These are phyloP conservation scores for Phyllosticta paracitricarpa DNA, from an alignment of 2,329 filamentous ascomycete species.

Conservation along the genomic window DNA sequence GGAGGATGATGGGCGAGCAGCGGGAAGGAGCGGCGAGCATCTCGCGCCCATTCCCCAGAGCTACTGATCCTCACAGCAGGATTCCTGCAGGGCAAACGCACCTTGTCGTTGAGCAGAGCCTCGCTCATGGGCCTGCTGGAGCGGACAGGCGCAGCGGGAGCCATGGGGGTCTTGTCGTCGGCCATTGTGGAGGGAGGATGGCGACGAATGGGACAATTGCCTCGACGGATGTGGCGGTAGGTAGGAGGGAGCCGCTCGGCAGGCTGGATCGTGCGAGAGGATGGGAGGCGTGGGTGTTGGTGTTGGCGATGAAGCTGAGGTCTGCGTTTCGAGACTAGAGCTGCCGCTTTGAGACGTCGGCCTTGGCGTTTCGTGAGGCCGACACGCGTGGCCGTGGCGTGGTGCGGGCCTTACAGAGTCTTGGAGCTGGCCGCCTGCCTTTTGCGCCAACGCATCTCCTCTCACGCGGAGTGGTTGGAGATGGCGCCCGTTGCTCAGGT, in stretches of 20 bases:
- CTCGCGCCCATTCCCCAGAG: not conserved
- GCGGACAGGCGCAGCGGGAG: slow-evolving; percentile 57
- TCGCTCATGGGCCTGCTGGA: slow-evolving; percentile 80
- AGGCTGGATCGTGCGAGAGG: not conserved
- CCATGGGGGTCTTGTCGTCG: slow-evolving; percentile 42
- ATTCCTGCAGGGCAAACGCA: slow-evolving; percentile 33
- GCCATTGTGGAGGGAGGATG: slow-evolving; percentile 35
- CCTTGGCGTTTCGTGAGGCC: slow-evolving; percentile 3
- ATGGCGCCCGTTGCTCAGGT: slow-evolving; percentile 10
- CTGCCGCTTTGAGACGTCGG: slow-evolving; percentile 4
- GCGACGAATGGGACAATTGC: not conserved
- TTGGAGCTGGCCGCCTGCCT: not conserved
- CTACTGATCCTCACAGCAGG: not conserved
- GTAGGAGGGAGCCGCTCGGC: no score
- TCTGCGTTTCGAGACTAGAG: not conserved
- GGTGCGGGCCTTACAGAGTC: not conserved
- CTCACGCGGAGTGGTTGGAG: slow-evolving; percentile 5
- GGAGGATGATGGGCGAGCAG: not conserved
- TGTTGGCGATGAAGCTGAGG: not conserved
- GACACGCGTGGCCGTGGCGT: not conserved
- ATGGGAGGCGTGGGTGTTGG: not conserved
- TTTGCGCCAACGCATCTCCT: slow-evolving; percentile 4
- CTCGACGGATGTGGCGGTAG: not conserved
- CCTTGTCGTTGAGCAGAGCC: slow-evolving; percentile 98
- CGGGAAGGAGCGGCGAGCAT: not conserved